Evolutionary conservation across 495 filamentous ascomycete species (phyloP), one percentile per base, ranked within the genome.

Genomic region (Thermothielavioides terrestris): DNA sequence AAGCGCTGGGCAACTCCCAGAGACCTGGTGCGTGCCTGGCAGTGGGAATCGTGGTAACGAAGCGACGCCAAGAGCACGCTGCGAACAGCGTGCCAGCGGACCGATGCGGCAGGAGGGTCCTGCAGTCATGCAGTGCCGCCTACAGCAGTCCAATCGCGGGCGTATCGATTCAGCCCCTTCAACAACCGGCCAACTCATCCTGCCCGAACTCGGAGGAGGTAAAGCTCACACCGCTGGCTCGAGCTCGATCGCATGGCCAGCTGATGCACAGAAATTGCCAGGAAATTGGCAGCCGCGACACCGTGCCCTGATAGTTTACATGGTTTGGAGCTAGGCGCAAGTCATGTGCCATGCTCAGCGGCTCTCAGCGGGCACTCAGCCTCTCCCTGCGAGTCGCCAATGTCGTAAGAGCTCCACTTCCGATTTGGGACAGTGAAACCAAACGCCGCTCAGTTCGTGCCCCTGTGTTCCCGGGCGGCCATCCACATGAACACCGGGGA

Each of bases 1-100:
- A 65, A 65, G 62, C 15, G 17, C 57, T 64, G 49, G 61, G 61
- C 57, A 51, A 39, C 45, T 22, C n/a, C n/a, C n/a, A n/a, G n/a
- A n/a, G n/a, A n/a, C n/a, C n/a, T n/a, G n/a, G n/a, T n/a, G n/a
- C n/a, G n/a, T n/a, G n/a, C n/a, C n/a, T n/a, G n/a, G n/a, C n/a
- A n/a, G n/a, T n/a, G n/a, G n/a, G n/a, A n/a, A n/a, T 26, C 20
- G 12, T 25, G 21, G 22, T 22, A 5, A 14, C 20, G n/a, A 17
- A 36, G 34, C 15, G 34, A 17, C 4, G 34, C n/a, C n/a, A n/a
- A n/a, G n/a, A n/a, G n/a, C n/a, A n/a, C n/a, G n/a, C n/a, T n/a
- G n/a, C n/a, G n/a, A n/a, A n/a, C n/a, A n/a, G n/a, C n/a, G n/a
- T 26, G 26, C 21, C 15, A 49, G 37, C 37, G 21, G 31, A 31